phyloP scores from a whole-genome alignment of 2,329 filamentous ascomycete species.

The Monilinia vaccinii-corymbosi region DNA sequence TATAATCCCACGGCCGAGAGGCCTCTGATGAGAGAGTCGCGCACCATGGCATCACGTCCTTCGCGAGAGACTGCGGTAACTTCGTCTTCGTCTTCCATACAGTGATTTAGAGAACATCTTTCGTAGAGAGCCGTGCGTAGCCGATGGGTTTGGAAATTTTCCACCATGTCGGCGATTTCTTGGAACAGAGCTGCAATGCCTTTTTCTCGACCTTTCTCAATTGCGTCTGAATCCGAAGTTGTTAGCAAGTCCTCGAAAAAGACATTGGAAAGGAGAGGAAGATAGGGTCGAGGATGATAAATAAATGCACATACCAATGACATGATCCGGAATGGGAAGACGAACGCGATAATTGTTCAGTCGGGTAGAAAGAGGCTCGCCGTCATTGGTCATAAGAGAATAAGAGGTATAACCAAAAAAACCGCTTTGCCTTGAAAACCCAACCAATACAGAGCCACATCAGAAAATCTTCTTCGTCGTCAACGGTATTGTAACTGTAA shows the following conservation, averaged over 20 bases:
- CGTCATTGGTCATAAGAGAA: neutral
- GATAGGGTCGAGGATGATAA: neutral
- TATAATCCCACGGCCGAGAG: neutral
- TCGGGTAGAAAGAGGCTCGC: neutral
- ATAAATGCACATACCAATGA: neutral
- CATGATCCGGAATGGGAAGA: neutral
- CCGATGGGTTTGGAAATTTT: neutral
- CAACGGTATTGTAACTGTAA: too few species aligned
- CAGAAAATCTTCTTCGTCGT: too few species aligned
- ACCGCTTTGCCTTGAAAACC: neutral
- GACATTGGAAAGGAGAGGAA: neutral
- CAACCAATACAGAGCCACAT: neutral
- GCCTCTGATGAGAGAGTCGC: neutral
- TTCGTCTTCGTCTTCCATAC: too few species aligned
- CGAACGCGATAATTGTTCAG: neutral
- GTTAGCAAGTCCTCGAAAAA: neutral
- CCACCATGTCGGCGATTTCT: neutral
- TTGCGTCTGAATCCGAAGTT: neutral
- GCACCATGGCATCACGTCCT: neutral
- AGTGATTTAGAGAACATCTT: rapidly evolving
- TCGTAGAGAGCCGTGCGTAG: neutral
- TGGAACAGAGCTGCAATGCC: neutral
- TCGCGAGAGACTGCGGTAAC: neutral
- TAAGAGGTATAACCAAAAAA: neutral
- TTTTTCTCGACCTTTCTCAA: neutral